Percentiles rank a stretch among this genome's conserved stretches.
phyloP scores from a whole-genome alignment of 805 yeast genomes.

The Wickerhamomyces chaumierensis region DNA sequence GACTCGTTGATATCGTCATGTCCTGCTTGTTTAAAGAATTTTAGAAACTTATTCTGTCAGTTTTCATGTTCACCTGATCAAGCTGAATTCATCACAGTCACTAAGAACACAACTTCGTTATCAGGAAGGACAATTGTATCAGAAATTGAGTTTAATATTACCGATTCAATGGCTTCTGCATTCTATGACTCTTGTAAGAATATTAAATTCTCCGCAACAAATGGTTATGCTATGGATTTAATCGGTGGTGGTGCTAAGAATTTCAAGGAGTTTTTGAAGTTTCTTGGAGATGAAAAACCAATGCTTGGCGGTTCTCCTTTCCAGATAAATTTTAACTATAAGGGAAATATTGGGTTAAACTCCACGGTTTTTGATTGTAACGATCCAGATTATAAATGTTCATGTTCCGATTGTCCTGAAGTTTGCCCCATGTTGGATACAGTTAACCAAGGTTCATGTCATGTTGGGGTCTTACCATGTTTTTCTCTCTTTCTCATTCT shows the following conservation, averaged over 20 bases:
- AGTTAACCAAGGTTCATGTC: conserved; percentile 33
- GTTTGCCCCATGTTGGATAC: conserved; percentile 65
- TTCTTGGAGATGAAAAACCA: conserved; percentile 91
- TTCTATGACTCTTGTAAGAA: conserved; percentile 81
- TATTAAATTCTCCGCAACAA: conserved; percentile 87
- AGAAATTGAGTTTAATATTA: conserved; percentile 56
- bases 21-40: conserved; percentile 87
- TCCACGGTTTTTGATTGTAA: conserved; percentile 33
- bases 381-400: conserved; percentile 57
- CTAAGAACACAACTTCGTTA: conserved; percentile 35
- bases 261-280: conserved; percentile 64
- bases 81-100: conserved; percentile 59
- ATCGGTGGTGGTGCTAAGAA: conserved; percentile 94
- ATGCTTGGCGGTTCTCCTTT: conserved; percentile 91
- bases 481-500: conserved; percentile 53
- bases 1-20: conserved; percentile 78
- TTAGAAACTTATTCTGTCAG: conserved; percentile 71
- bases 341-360: conserved; percentile 13
- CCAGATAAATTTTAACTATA: conserved; percentile 69
- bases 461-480: conserved; percentile 57
- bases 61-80: conserved; percentile 89
- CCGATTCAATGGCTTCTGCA: conserved; percentile 43
- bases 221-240: conserved; percentile 92
- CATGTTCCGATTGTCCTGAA: conserved; percentile 81
- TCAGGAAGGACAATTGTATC: conserved; percentile 48